These are phyloP conservation scores for Fusarium sp. DNA, from an alignment of 2,329 filamentous ascomycete genomes.

Conservation along the genomic window DNA sequence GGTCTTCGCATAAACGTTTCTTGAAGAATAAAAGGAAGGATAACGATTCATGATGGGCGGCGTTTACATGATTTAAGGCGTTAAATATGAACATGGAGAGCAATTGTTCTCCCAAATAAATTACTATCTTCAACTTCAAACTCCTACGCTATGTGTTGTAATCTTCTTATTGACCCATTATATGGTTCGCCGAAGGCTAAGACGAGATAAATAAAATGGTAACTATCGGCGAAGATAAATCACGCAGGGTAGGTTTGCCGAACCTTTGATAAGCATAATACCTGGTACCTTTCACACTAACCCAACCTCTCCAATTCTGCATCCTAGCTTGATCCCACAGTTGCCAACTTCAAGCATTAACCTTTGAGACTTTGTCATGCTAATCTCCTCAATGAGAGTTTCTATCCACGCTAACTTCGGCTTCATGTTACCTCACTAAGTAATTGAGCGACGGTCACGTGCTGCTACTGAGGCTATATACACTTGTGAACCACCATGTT, in stretches of 20 bases:
- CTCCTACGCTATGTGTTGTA: neutral
- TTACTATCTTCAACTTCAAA: fast-evolving
- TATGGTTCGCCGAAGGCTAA: neutral
- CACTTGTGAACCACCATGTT: neutral
- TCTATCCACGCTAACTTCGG: constrained; percentile 11
- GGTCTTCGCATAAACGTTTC: constrained; percentile 36
- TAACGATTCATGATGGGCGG: constrained; percentile 17
- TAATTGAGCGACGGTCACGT: constrained; percentile 40
- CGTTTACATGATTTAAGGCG: constrained; percentile 5
- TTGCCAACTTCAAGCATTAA: constrained; percentile 2
- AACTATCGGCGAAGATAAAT: neutral
- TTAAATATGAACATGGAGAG: neutral
- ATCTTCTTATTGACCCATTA: no score
- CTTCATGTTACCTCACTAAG: constrained; percentile 18
- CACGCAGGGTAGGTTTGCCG: constrained; percentile 9
- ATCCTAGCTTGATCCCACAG: neutral
- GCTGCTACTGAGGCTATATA: constrained; percentile 25
- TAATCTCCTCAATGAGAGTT: neutral
- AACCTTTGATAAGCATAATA: neutral
- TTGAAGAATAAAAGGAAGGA: neutral
- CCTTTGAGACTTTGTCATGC: neutral
- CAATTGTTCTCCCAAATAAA: constrained; percentile 7
- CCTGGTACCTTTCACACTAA: neutral
- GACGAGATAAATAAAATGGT: no score
- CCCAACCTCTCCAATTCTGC: neutral